A percentile compares a stretch with the other conserved stretches of the same genome.
Evolutionary conservation across 2,329 filamentous ascomycete species (phyloP).

Genomic region (Aspergillus sp.): DNA sequence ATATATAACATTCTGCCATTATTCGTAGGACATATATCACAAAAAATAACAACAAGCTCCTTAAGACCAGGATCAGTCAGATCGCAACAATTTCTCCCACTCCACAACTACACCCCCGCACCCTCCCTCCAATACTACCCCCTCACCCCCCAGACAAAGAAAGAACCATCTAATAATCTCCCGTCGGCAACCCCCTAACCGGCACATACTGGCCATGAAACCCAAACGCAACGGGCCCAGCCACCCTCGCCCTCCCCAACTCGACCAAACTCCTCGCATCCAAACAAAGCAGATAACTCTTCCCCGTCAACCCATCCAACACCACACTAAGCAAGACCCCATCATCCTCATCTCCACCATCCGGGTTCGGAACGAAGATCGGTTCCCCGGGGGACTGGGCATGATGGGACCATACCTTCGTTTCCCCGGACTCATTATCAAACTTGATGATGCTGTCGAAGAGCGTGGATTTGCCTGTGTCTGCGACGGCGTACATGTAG

Average conservation of each 20-base stretch:
- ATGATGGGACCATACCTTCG: conserved; percentile 48
- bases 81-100: not conserved
- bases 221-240: conserved; percentile 53
- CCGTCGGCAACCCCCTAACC: conserved; percentile 24
- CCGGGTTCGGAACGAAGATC: conserved; percentile 50
- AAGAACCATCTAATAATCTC: conserved; percentile 24
- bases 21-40: too few species aligned
- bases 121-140: too few species aligned
- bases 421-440: conserved; percentile 48
- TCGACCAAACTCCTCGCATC: conserved; percentile 53
- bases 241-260: conserved; percentile 53
- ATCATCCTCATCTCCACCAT: conserved; percentile 49
- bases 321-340: conserved; percentile 57
- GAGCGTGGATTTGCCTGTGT: conserved; percentile 51
- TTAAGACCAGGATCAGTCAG: not conserved
- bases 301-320: conserved; percentile 51
- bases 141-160: conserved; percentile 24
- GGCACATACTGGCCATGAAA: conserved; percentile 54
- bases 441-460: conserved; percentile 57
- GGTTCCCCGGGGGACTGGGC: conserved; percentile 57
- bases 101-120: too few species aligned
- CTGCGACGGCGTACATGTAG: conserved; percentile 52
- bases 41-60: too few species aligned
- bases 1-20: too few species aligned
- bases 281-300: conserved; percentile 56